phyloP scores from a whole-genome alignment of 2,329 filamentous ascomycete genomes.

The Fusarium virguliforme region DNA sequence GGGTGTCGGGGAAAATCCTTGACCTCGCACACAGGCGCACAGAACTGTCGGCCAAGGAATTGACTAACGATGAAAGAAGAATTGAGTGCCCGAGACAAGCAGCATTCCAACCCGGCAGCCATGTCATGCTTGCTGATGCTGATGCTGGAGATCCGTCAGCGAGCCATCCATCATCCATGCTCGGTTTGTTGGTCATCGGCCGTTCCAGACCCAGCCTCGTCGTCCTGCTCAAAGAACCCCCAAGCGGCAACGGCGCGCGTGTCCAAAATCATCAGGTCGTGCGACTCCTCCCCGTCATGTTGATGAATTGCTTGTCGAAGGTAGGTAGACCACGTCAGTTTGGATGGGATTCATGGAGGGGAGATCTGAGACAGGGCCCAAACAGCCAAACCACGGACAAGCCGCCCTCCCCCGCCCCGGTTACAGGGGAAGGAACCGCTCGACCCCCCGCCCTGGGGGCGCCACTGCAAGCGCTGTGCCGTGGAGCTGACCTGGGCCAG shows the following conservation, averaged over 20 bases:
- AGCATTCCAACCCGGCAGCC: slow-evolving; percentile 19
- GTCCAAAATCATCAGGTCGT: slow-evolving; percentile 8
- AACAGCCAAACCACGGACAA: slow-evolving; percentile 28
- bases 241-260: slow-evolving; percentile 32
- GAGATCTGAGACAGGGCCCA: slow-evolving; percentile 42
- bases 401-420: slow-evolving; percentile 32
- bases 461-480: slow-evolving; percentile 23
- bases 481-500: slow-evolving; percentile 10
- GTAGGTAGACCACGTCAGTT: slow-evolving; percentile 19
- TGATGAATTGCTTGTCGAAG: slow-evolving; percentile 5
- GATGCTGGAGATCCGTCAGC: slow-evolving; percentile 13
- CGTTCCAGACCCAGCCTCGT: slow-evolving; percentile 7
- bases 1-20: slow-evolving; percentile 9
- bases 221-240: slow-evolving; percentile 5
- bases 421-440: slow-evolving; percentile 35
- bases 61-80: slow-evolving; percentile 16
- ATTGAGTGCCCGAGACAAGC: slow-evolving; percentile 8
- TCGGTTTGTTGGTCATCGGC: not conserved
- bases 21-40: slow-evolving; percentile 11
- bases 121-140: slow-evolving; percentile 31
- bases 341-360: slow-evolving; percentile 9
- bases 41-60: slow-evolving; percentile 9
- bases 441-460: slow-evolving; percentile 22
- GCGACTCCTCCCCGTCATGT: slow-evolving; percentile 2
- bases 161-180: not conserved